phyloP scores from a whole-genome alignment of 768 basidiomycete genomes.

The Auricularia cornea region DNA sequence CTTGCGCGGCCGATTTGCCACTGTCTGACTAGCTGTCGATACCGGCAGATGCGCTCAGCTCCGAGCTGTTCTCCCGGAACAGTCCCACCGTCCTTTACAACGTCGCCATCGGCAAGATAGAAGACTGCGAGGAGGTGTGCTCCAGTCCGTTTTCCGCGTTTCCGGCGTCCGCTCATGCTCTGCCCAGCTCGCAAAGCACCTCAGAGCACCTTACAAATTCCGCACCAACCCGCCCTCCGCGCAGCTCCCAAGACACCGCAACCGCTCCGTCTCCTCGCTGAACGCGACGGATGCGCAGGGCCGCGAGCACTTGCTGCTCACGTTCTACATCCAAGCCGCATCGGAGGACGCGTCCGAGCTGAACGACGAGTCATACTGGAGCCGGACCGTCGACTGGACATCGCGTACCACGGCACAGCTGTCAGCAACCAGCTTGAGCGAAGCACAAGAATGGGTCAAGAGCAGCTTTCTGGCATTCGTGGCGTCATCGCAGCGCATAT shows the following conservation, averaged over 20 bases:
- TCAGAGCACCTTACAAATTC: slow-evolving; percentile 60
- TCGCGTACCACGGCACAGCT: slow-evolving; percentile 32
- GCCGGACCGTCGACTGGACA: slow-evolving; percentile 16
- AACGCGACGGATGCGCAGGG: slow-evolving; percentile 65
- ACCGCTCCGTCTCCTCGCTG: slow-evolving; percentile 73
- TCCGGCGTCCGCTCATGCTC: slow-evolving; percentile 6
- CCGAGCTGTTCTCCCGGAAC: slow-evolving; percentile 82
- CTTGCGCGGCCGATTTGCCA: slow-evolving; percentile 6
- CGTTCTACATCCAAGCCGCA: slow-evolving; percentile 65
- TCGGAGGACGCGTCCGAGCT: background rate
- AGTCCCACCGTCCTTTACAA: slow-evolving; percentile 77
- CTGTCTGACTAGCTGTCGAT: background rate
- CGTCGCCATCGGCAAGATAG: slow-evolving; percentile 44
- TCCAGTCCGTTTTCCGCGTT: slow-evolving; percentile 11
- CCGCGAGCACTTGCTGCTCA: slow-evolving; percentile 75
- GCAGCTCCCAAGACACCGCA: slow-evolving; percentile 69
- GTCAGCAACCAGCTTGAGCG: slow-evolving; percentile 49
- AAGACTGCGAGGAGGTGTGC: slow-evolving; percentile 39
- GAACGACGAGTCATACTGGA: background rate
- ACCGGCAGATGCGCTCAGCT: slow-evolving; percentile 54
- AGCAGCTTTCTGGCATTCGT: slow-evolving; percentile 17
- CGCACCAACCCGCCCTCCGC: slow-evolving; percentile 77
- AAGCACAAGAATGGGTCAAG: slow-evolving; percentile 40
- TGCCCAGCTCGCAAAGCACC: slow-evolving; percentile 56
- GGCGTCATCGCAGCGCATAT: background rate